Evolutionary conservation across 2,329 filamentous ascomycete genomes (phyloP), one percentile per base, ranked within the genome.

Genomic region (Lecanicillium sp.): DNA sequence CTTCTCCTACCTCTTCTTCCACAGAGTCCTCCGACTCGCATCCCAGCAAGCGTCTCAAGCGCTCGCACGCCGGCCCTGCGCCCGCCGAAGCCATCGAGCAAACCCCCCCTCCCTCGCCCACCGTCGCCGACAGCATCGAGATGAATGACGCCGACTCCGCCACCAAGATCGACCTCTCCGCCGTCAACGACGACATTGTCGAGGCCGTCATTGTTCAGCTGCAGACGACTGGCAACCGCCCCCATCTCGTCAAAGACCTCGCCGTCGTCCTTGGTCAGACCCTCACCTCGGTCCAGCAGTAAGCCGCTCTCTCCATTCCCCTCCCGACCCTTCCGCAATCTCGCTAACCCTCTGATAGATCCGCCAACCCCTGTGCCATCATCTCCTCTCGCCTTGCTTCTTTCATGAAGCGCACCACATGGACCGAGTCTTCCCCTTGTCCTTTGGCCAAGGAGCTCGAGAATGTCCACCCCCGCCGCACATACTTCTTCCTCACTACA

Each of bases 401-500:
- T 27, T 98, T 94, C 68, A 77, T 96, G 61, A 94, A 95, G 72
- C 87, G 93, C 56, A 70, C 87, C 47, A 86, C 79, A 56, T 89
- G 86, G 90, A 87, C 81, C 23, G 81, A 85, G 7, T 70, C 84
- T 44, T 76, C 84, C 43, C 88, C 86, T 45, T 97, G 93, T 67
- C 91, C 93, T 3, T 71, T 97, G 48, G 88, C 87, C 44, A 97
- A 97, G 70, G 89, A 95, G 67, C 80, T 96, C 47, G 89, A 96
- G 64, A 84, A 87, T 33, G 86, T 91, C 35, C 91, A 97, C 64
- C 93, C 93, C 17, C 86, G 91, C 62, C 88, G 93, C 67, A 90
- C 94, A 39, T 97, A 95, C 73, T 97, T 94, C 70, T 97, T 90
- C 70, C 79, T 98, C 51, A 95, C 89, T 32, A 95, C 87, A n/a